Evolutionary conservation across 768 basidiomycete species (phyloP), one percentile per base, ranked within the genome.

Genomic region (Trametes elegans): DNA sequence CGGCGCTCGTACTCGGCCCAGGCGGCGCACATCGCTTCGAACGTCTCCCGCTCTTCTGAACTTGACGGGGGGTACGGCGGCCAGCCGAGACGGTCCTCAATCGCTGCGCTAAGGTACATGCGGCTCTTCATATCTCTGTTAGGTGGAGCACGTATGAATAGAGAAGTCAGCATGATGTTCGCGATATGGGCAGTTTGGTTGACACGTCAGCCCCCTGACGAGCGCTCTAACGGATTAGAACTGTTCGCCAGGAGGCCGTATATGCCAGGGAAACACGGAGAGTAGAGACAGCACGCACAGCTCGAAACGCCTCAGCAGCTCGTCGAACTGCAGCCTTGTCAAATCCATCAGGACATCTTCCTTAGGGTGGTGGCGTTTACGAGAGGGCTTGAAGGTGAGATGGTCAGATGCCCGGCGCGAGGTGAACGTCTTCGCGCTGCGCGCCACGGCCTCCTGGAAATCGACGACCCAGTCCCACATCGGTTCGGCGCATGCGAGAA

Each of bases 381-480:
- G 46, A 14, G 53, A 34, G 5, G 47, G 2, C n/a, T 38, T 19
- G 28, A 40, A 39, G 16, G 45, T 28, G 44, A 39, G 41, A 9
- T 48, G 49, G 18, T 40, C 44, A 45, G 47, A 49, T 28, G 51
- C 21, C 4, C 38, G 47, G 11, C 47, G 27, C 45, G 55, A 8
- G 21, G 26, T 19, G 23, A 24, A 21, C n/a, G 26, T 19, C 18
- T 27, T 32, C 38, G 32, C 10, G 23, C 45, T 41, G 29, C 53
- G 44, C 32, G 39, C 42, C 19, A 29, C 59, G 29, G 35, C 23
- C 50, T 48, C 56, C 64, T 70, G 83, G 56, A 77, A 78, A 23
- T 77, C 77, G 19, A 72, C 63, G 3, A 89, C 78, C 80, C 83
- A 89, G 50, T 87, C 86, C 88, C 88, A 90, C 87, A 90, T 90